Base-by-base conservation (phyloP, 1,284 basidiomycete genomes). In the Cryptococcus floricola region DNA sequence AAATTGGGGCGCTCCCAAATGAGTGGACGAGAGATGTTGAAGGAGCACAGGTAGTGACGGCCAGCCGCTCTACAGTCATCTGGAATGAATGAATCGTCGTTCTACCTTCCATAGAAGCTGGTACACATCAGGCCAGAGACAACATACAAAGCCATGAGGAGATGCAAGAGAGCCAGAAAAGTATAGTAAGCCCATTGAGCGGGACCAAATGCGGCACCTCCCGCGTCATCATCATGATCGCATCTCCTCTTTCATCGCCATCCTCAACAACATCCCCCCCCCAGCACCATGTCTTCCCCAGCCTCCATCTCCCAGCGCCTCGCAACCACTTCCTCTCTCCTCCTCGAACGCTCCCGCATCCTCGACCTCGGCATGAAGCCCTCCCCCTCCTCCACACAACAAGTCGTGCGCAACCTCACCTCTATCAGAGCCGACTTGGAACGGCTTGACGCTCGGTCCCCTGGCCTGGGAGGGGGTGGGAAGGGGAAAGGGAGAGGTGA, bases 301-400 rank as follows among this genome's bases (percentile, higher is more conserved):
- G 54, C 64, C n/a, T 62, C 67, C 16, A 57, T 73, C 48, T 69
- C 67, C 3, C 65, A 67, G 41, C 64, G 72, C 25, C 66, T 76
- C 8, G 74, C 73, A 4, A 67, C 71, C n/a, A 68, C 72, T 27
- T 74, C 75, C 16, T 59, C 71, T 8, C 68, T 73, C 52, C 65
- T 77, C 2, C 65, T 77, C 48, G 76, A 77, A 56, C 66, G 76
- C 46, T 68, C 68, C 4, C 73, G 76, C 19, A 67, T 77, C 48
- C 53, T 76, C 51, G 70, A 69, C 1, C 68, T 77, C 27, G 69
- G 69, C 28, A 67, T 77, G 43, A 64, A 68, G 18, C 72, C 76
- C 0, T 69, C 65, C 4, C 67, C 74, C 0, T 66, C 71, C 3
- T 65, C 71, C 9, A 67, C 69, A 18, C 63, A 66, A 13, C 66